phyloP scores from a whole-genome alignment of 345 rosid genomes.

The Sisymbrium altissimum region DNA sequence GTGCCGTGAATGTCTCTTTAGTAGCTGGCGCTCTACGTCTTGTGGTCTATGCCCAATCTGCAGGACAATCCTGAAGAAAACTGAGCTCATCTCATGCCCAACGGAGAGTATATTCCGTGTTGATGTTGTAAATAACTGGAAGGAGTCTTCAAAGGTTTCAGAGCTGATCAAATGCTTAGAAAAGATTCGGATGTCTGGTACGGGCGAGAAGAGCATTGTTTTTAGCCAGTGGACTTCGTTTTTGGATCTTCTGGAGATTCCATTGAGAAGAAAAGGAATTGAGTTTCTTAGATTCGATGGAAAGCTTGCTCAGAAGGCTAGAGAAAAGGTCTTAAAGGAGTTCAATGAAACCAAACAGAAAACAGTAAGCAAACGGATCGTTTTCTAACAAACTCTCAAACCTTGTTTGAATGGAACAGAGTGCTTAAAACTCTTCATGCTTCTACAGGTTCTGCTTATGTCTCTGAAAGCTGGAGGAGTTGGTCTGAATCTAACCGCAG shows the following conservation, averaged over 20 bases:
- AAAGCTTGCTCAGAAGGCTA: slow-evolving; percentile 48
- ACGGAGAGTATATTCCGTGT: slow-evolving; percentile 49
- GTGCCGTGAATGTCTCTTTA: slow-evolving; percentile 67
- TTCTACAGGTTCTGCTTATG: slow-evolving; percentile 53
- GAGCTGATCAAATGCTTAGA: slow-evolving; percentile 55
- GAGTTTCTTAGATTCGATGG: slow-evolving; percentile 63
- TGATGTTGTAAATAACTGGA: slow-evolving; percentile 60
- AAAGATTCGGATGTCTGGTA: slow-evolving; percentile 31
- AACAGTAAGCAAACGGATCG: slow-evolving; percentile 35
- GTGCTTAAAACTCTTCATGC: not conserved
- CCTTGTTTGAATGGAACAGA: not conserved
- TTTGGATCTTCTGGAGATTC: slow-evolving; percentile 59
- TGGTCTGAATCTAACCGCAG: slow-evolving; percentile 64
- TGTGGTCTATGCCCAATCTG: slow-evolving; percentile 59
- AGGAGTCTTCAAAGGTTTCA: slow-evolving; percentile 59
- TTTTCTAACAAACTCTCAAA: not conserved
- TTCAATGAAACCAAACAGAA: slow-evolving; percentile 56
- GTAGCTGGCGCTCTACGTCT: slow-evolving; percentile 49
- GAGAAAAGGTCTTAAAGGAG: slow-evolving; percentile 58
- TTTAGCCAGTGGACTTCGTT: slow-evolving; percentile 80
- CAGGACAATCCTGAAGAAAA: slow-evolving; percentile 42
- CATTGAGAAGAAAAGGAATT: slow-evolving; percentile 41
- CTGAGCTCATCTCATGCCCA: slow-evolving; percentile 56
- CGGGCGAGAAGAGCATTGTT: slow-evolving; percentile 55
- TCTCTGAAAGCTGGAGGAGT: slow-evolving; percentile 70